Base-by-base conservation (phyloP, 108 stramenopile species). In the Schizochytrium sp. region DNA sequence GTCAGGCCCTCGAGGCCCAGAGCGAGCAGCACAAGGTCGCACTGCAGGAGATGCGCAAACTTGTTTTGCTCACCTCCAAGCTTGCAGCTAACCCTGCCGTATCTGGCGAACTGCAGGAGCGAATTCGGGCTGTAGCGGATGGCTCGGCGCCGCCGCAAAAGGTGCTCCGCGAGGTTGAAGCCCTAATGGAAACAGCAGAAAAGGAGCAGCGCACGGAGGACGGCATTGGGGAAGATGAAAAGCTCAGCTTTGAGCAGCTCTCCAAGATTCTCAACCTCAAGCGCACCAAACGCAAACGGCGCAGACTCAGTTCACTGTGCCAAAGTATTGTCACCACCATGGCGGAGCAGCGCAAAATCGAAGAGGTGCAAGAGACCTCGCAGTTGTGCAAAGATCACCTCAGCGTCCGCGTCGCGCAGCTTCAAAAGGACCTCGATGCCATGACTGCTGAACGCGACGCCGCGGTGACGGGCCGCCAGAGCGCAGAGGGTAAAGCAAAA, bases 211-310 rank as follows among this genome's bases (percentile, higher is more conserved):
- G 48, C 76, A 6, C 51, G 6, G 51, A 83, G 12, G 76, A 83
- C 51, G 76, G 45, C 51, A 53, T 83, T 53, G 48, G 48, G 28
- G 76, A 83, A 6, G 51, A 53, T 4, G 45, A 47, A 12, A 47
- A 53, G 23, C 76, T 47, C 48, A 53, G 23, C 48, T 53, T 47
- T 16, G 76, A 83, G 25, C 48, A 47, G 51, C 51, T 83, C 51
- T 83, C 51, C n/a, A 83, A 83, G 28, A 53, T 53, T 23, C 76
- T 47, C 76, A 83, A 83, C 25, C 76, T 53, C 76, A 83, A 69
- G 18, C 63, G 63, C 41, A 69, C 63, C 25, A 69, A 83, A 34
- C 45, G 76, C 6, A 83, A 28, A 23, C 76, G 51, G 0, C 76
- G 76, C 76, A 43, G 76, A 6, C 76, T 83, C 48, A 83, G 76